These are phyloP conservation scores for Setomelanomma holmii DNA, from an alignment of 2,329 filamentous ascomycete genomes.

Conservation along the genomic window DNA sequence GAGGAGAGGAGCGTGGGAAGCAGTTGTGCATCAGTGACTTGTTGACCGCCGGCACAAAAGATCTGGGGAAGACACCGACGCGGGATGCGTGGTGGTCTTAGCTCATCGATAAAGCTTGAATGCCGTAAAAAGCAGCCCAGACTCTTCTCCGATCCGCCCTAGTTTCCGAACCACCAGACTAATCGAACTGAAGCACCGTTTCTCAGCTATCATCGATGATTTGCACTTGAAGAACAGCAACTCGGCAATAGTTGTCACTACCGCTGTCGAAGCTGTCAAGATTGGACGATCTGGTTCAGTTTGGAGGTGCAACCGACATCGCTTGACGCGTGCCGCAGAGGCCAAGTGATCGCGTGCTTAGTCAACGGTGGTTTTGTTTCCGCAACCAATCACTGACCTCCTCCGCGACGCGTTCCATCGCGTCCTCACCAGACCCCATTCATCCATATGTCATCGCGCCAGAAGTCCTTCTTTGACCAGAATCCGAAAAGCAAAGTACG, in stretches of 20 bases:
- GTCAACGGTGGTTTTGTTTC: too few relatives aligned
- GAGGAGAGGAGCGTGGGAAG: slow-evolving; percentile 18
- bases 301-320: background rate
- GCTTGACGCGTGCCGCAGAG: background rate
- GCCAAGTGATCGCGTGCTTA: slow-evolving; percentile 19
- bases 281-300: too few relatives aligned
- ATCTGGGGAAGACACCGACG: slow-evolving; percentile 37
- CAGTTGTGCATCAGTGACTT: slow-evolving; percentile 12
- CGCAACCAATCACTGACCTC: slow-evolving; percentile 2
- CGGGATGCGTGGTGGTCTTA: slow-evolving; percentile 14
- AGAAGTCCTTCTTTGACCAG: slow-evolving; percentile 61
- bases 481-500: slow-evolving; percentile 51
- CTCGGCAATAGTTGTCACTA: too few relatives aligned
- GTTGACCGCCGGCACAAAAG: slow-evolving; percentile 23
- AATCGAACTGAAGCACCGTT: too few relatives aligned
- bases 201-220: too few relatives aligned
- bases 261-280: too few relatives aligned
- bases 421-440: slow-evolving; percentile 15
- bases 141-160: slow-evolving; percentile 4
- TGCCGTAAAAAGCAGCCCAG: slow-evolving; percentile 16
- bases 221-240: too few relatives aligned
- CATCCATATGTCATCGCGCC: slow-evolving; percentile 54
- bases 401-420: slow-evolving; percentile 22
- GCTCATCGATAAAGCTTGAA: slow-evolving; percentile 23
- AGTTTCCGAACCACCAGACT: slow-evolving; percentile 1